Evolutionary conservation across 2,329 filamentous ascomycete genomes (phyloP).

Genomic region (Diplodia mutila): DNA sequence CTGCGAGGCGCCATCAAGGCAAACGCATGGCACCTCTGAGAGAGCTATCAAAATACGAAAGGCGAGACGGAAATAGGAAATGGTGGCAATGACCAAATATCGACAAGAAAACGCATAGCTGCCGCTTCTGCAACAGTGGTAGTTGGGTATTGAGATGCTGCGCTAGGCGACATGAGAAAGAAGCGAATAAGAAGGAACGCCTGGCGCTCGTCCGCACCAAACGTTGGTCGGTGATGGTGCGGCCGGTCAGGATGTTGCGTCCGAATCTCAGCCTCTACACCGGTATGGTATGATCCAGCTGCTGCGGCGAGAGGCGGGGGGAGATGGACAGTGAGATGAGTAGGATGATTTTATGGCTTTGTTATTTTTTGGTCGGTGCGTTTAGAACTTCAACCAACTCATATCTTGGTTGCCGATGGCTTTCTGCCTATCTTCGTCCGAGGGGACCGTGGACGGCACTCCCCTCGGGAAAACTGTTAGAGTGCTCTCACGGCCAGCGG

Average conservation of each 20-base stretch:
- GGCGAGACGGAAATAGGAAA: constrained; percentile 1
- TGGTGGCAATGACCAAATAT: constrained; percentile 8
- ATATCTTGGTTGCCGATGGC: constrained; percentile 59
- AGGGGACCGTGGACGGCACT: constrained; percentile 31
- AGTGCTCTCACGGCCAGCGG: constrained; percentile 46
- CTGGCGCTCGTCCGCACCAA: constrained; percentile 11
- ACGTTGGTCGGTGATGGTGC: background rate
- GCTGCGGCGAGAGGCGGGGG: background rate
- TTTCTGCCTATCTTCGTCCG: constrained; percentile 37
- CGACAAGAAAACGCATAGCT: constrained; percentile 13
- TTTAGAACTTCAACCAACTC: constrained; percentile 74
- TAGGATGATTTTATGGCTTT: background rate
- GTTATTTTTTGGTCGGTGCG: background rate
- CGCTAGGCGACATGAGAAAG: constrained; percentile 10
- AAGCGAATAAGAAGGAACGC: constrained; percentile 10
- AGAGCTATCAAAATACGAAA: constrained; percentile 18
- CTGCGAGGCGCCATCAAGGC: constrained; percentile 21
- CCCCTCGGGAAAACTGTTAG: constrained; percentile 44
- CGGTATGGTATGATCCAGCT: background rate
- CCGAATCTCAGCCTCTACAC: background rate
- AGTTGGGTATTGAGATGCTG: constrained; percentile 10
- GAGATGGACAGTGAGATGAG: background rate
- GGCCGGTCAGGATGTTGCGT: background rate
- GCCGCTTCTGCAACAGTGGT: background rate
- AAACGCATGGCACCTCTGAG: constrained; percentile 14